phyloP scores from a whole-genome alignment of 2,329 filamentous ascomycete genomes.

The Paecilomyces dactylethromorphus region DNA sequence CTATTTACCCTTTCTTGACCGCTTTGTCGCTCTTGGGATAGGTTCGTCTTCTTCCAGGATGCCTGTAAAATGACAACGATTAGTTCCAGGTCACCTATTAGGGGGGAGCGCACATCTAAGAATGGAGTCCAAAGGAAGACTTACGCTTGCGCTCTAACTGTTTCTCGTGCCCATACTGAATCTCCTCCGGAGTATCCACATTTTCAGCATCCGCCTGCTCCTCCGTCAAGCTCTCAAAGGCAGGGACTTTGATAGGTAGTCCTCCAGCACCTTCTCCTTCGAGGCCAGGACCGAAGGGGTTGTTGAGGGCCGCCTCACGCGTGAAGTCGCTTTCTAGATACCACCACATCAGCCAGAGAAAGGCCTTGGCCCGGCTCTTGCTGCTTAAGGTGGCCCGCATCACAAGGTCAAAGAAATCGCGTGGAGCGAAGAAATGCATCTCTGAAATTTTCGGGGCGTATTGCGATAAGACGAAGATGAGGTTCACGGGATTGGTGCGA shows the following conservation, averaged over 20 bases:
- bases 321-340: slow-evolving; percentile 96
- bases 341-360: slow-evolving; percentile 98
- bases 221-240: slow-evolving; percentile 42
- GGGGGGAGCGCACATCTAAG: slow-evolving; percentile 3
- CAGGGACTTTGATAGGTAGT: slow-evolving; percentile 41
- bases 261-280: slow-evolving; percentile 37
- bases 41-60: slow-evolving; percentile 44
- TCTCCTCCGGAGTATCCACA: slow-evolving; percentile 42
- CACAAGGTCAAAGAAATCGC: slow-evolving; percentile 93
- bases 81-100: background rate
- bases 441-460: slow-evolving; percentile 89
- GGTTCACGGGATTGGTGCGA: slow-evolving; percentile 93
- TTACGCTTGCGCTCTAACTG: slow-evolving; percentile 41
- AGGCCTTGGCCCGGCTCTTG: slow-evolving; percentile 74
- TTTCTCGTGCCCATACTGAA: slow-evolving; percentile 43
- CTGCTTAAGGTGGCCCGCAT: slow-evolving; percentile 85
- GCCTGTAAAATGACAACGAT: slow-evolving; percentile 18
- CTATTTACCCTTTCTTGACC: slow-evolving; percentile 35
- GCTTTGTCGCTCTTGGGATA: slow-evolving; percentile 37
- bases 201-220: slow-evolving; percentile 46
- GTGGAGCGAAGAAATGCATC: slow-evolving; percentile 74
- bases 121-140: slow-evolving; percentile 6
- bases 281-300: slow-evolving; percentile 68
- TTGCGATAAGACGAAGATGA: slow-evolving; percentile 90
- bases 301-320: slow-evolving; percentile 76